Conservation (phyloP, 2,329 filamentous ascomycete genomes). For the Zymoseptoria tritici region DNA sequence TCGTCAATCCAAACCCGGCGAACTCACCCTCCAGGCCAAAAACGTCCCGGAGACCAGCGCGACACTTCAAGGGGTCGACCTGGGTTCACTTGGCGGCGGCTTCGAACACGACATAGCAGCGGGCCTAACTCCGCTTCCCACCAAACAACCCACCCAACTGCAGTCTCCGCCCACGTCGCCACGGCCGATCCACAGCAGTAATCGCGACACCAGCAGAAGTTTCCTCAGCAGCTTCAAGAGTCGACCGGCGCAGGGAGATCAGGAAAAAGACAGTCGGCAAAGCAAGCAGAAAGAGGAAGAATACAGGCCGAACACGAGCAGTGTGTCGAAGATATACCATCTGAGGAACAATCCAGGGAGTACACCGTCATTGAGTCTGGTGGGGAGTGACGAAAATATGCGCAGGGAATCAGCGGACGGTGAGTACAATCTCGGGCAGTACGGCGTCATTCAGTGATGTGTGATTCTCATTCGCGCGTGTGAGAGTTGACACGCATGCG, state of each 20-base stretch:
- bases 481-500: neutral
- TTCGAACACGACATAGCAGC: constrained; percentile 22
- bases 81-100: constrained; percentile 31
- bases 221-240: constrained; percentile 24
- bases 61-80: constrained; percentile 29
- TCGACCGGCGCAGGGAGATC: constrained; percentile 12
- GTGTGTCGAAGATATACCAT: constrained; percentile 32
- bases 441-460: neutral
- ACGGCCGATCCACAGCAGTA: constrained; percentile 14
- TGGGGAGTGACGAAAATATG: constrained; percentile 26
- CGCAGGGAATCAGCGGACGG: constrained; percentile 21
- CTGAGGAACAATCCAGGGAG: constrained; percentile 40
- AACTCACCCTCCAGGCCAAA: constrained; percentile 24
- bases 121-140: constrained; percentile 16
- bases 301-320: constrained; percentile 25
- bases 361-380: constrained; percentile 39
- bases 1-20: constrained; percentile 24
- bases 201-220: constrained; percentile 22
- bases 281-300: constrained; percentile 24
- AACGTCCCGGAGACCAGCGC: constrained; percentile 26
- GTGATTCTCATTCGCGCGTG: neutral
- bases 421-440: constrained; percentile 13
- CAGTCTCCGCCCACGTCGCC: constrained; percentile 26
- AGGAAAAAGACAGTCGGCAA: constrained; percentile 15
- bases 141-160: constrained; percentile 16